A percentile compares a stretch with the other conserved stretches of the same genome.
phyloP scores from a whole-genome alignment of 164 flowering plant species.

The Magnolia changhungtana region DNA sequence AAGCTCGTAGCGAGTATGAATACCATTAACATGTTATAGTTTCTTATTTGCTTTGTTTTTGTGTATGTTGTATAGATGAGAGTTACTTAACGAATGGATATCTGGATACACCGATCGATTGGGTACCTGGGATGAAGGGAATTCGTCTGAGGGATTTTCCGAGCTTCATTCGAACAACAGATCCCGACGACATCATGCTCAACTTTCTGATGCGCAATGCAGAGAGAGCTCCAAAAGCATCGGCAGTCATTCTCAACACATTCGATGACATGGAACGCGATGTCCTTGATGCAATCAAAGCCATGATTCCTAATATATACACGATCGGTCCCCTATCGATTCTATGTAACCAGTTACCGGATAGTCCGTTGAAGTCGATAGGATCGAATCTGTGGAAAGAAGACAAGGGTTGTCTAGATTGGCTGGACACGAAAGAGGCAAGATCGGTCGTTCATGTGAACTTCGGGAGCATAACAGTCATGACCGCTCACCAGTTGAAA shows the following conservation, averaged over 20 bases:
- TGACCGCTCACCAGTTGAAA: slow-evolving; percentile 21
- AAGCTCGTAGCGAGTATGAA: too few relatives aligned
- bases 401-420: slow-evolving; percentile 24
- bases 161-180: too few relatives aligned
- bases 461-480: slow-evolving; percentile 36
- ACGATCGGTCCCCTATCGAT: slow-evolving; percentile 27
- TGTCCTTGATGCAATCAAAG: too few relatives aligned
- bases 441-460: slow-evolving; percentile 37
- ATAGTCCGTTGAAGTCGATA: not conserved
- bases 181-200: too few relatives aligned
- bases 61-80: slow-evolving; percentile 6
- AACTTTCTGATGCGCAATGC: too few relatives aligned
- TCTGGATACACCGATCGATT: slow-evolving; percentile 7
- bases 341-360: slow-evolving; percentile 1
- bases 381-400: slow-evolving; percentile 32
- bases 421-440: slow-evolving; percentile 28
- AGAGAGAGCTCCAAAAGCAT: slow-evolving; percentile 8
- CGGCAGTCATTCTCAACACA: too few relatives aligned
- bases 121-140: too few relatives aligned
- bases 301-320: too few relatives aligned
- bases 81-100: slow-evolving; percentile 13
- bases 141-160: too few relatives aligned
- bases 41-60: too few relatives aligned
- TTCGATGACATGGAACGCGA: too few relatives aligned
- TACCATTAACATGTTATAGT: too few relatives aligned